Evolutionary conservation across 345 rosid genomes (phyloP).

Genomic region (Salix viminalis): DNA sequence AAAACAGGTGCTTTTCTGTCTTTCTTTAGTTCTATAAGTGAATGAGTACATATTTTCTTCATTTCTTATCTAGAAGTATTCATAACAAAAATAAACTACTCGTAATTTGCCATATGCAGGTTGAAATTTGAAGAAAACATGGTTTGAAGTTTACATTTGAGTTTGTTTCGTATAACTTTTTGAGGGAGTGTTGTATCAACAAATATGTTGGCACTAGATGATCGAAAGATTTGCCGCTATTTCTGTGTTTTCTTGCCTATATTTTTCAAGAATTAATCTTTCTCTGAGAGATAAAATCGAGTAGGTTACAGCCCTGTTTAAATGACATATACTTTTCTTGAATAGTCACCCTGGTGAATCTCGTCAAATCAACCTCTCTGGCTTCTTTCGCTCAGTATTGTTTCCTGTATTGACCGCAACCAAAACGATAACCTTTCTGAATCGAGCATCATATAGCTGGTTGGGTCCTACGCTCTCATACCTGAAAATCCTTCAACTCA

Average conservation of each 20-base stretch:
- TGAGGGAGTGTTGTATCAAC: constrained; percentile 5
- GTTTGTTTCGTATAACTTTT: constrained; percentile 9
- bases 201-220: background rate
- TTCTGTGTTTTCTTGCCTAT: constrained; percentile 11
- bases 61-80: too few species aligned
- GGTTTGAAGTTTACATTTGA: constrained; percentile 25
- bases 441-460: background rate
- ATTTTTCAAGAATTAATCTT: constrained; percentile 1
- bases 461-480: background rate
- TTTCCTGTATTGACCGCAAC: background rate
- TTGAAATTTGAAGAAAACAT: constrained; percentile 13
- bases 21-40: background rate
- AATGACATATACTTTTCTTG: background rate
- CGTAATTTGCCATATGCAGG: constrained; percentile 20
- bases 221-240: background rate
- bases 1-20: constrained; percentile 14
- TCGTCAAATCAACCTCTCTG: background rate
- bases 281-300: background rate
- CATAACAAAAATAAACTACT: background rate
- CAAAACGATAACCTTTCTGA: background rate
- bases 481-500: background rate
- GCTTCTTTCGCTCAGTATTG: background rate
- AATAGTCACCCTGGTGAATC: background rate
- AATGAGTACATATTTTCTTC: background rate
- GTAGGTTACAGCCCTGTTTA: background rate